phyloP scores from a whole-genome alignment of 2,329 filamentous ascomycete genomes.

The Hymenoscyphus fraxineus region DNA sequence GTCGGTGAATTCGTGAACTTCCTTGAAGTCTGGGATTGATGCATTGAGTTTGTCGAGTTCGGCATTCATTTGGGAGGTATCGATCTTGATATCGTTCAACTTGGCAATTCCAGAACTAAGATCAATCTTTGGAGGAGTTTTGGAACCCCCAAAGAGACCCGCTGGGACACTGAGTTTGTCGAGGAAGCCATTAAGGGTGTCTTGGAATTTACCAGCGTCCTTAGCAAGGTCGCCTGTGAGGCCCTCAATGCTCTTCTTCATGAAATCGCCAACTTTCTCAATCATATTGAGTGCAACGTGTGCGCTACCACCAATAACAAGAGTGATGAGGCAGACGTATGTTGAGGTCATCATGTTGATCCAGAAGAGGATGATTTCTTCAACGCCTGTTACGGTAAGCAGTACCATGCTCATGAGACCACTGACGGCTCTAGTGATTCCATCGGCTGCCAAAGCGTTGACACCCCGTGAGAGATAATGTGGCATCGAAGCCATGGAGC shows the following conservation, averaged over 20 bases:
- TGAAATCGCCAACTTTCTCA: constrained; percentile 54
- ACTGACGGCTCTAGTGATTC: constrained; percentile 75
- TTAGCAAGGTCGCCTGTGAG: constrained; percentile 44
- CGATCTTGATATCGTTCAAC: constrained; percentile 66
- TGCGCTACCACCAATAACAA: constrained; percentile 75
- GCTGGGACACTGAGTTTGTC: constrained; percentile 50
- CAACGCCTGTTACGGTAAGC: constrained; percentile 75
- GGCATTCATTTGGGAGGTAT: constrained; percentile 62
- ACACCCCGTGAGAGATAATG: constrained; percentile 88
- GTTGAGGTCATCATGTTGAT: constrained; percentile 89
- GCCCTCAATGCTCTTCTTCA: constrained; percentile 51
- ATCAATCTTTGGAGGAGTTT: constrained; percentile 53
- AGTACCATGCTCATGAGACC: constrained; percentile 76
- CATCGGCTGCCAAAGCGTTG: constrained; percentile 76
- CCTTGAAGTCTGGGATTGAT: constrained; percentile 75
- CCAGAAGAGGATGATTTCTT: constrained; percentile 84
- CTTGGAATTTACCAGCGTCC: constrained; percentile 53
- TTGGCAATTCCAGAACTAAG: constrained; percentile 61
- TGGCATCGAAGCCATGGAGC: constrained; percentile 96
- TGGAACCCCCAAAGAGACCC: constrained; percentile 42
- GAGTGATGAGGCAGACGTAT: constrained; percentile 83
- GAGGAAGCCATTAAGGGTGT: constrained; percentile 53
- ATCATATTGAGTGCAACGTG: constrained; percentile 63
- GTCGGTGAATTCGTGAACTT: constrained; percentile 80
- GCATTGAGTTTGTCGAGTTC: constrained; percentile 70